phyloP scores from a whole-genome alignment of 2,329 filamentous ascomycete species.

The Ramichloridium luteum region DNA sequence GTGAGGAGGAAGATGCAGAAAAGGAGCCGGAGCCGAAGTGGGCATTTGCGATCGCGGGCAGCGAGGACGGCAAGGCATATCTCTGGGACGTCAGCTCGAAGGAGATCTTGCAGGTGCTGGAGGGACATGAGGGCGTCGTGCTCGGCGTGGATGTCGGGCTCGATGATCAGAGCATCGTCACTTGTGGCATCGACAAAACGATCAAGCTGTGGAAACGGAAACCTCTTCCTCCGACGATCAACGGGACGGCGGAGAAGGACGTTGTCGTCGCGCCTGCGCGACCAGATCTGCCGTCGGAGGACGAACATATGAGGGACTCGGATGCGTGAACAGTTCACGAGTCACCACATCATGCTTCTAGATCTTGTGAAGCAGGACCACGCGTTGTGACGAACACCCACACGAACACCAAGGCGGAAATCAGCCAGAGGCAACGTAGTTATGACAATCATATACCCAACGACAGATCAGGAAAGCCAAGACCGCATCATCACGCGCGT shows the following conservation, averaged over 20 bases:
- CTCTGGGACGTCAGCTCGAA: conserved; percentile 89
- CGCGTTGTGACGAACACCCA: no score
- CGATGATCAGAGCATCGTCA: conserved; percentile 43
- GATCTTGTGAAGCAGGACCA: no score
- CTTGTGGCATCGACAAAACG: conserved; percentile 50
- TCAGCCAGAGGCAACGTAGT: no score
- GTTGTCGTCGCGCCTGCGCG: not conserved
- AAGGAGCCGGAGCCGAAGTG: conserved; percentile 16
- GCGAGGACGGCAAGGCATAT: conserved; percentile 73
- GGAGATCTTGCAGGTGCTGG: conserved; percentile 58
- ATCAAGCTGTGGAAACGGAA: conserved; percentile 46
- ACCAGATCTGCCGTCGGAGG: not conserved
- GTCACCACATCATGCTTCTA: no score
- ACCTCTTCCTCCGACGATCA: conserved; percentile 9
- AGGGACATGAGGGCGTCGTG: conserved; percentile 46
- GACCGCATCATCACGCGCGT: no score
- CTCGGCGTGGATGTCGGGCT: conserved; percentile 48
- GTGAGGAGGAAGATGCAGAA: conserved; percentile 8
- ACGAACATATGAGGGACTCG: conserved; percentile 1
- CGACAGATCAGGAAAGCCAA: no score
- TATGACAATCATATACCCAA: no score
- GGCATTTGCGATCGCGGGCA: conserved; percentile 68
- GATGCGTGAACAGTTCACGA: no score
- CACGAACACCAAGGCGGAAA: no score
- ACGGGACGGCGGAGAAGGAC: not conserved